These are phyloP conservation scores for Mucor lusitanicus DNA, from an alignment of 371 early-diverging fungal genomes.

Conservation along the genomic window DNA sequence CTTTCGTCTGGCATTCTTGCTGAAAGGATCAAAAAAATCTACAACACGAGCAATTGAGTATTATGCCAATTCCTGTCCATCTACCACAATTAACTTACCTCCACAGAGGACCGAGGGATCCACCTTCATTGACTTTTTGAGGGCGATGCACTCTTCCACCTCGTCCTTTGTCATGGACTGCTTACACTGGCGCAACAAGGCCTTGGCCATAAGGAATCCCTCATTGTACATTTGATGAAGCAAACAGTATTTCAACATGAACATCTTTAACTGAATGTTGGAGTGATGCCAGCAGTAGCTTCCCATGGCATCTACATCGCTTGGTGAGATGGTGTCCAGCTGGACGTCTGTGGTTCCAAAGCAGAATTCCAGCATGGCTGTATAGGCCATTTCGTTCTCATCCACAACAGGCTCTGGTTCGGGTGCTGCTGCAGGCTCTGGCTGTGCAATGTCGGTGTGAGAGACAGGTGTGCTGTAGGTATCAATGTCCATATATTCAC, in stretches of 20 bases:
- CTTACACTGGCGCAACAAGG: neutral
- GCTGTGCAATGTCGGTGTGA: neutral
- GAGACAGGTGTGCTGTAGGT: neutral
- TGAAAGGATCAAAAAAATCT: neutral
- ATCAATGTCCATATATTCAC: neutral
- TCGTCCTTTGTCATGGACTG: neutral
- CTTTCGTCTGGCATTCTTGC: neutral
- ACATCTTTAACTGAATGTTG: neutral
- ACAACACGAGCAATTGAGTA: neutral
- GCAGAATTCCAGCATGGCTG: neutral
- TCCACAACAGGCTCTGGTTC: neutral
- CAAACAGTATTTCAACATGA: conserved; percentile 2
- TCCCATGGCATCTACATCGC: neutral
- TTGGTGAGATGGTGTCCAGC: neutral
- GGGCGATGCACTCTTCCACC: neutral
- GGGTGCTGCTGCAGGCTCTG: too few species aligned
- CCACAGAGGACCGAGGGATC: neutral
- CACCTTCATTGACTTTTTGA: neutral
- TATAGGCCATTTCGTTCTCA: neutral
- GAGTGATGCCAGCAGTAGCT: conserved; percentile 4
- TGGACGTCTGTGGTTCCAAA: neutral
- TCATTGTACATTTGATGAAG: neutral
- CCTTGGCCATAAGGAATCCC: neutral
- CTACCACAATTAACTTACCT: neutral
- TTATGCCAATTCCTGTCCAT: neutral